phyloP scores from a whole-genome alignment of 768 basidiomycete genomes.

The Pluteus cervinus region DNA sequence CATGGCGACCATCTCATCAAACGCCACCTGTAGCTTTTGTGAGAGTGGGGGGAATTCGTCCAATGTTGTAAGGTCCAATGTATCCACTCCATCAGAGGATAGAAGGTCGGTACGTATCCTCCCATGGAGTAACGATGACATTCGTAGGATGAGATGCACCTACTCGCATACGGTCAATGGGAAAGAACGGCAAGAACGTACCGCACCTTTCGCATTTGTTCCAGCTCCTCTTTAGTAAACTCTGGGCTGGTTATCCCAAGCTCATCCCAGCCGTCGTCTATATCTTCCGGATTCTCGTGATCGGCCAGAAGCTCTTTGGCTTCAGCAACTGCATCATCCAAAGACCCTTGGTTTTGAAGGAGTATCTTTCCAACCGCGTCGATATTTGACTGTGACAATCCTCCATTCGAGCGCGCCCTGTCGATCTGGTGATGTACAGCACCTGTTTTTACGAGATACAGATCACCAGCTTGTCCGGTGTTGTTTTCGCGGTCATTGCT shows the following conservation, averaged over 20 bases:
- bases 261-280: slow-evolving; percentile 62
- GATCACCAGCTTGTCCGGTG: slow-evolving; percentile 26
- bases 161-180: slow-evolving; percentile 18
- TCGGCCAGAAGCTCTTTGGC: slow-evolving; percentile 32
- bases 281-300: slow-evolving; percentile 24
- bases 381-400: slow-evolving; percentile 50
- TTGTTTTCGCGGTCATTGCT: slow-evolving; percentile 10
- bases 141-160: slow-evolving; percentile 55
- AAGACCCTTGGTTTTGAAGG: slow-evolving; percentile 43
- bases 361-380: slow-evolving; percentile 51
- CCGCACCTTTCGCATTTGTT: slow-evolving; percentile 51
- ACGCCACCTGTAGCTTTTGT: slow-evolving; percentile 40
- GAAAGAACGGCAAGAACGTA: background rate
- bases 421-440: slow-evolving; percentile 59
- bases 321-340: slow-evolving; percentile 60
- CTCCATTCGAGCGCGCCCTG: slow-evolving; percentile 36
- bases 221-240: slow-evolving; percentile 45
- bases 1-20: slow-evolving; percentile 64
- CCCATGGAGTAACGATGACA: slow-evolving; percentile 58
- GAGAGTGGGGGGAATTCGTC: slow-evolving; percentile 49
- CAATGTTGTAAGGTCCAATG: too few species aligned
- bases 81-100: too few species aligned
- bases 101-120: slow-evolving; percentile 50
- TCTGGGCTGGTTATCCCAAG: slow-evolving; percentile 42
- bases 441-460: slow-evolving; percentile 52